These are phyloP conservation scores for Colletotrichum plurivorum DNA, from an alignment of 2,329 filamentous ascomycete genomes.

Conservation along the genomic window DNA sequence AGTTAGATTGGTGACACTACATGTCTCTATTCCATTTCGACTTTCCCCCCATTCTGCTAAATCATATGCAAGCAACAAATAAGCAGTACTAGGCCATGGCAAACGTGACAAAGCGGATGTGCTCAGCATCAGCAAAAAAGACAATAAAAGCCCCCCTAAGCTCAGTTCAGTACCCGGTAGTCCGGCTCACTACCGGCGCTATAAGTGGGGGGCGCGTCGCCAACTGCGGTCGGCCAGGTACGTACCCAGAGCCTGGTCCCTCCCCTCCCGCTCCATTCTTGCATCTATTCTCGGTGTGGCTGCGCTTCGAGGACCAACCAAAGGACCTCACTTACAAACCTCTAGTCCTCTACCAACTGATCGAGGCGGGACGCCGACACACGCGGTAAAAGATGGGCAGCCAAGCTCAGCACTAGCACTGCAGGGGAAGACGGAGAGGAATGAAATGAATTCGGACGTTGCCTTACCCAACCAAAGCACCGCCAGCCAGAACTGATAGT, in stretches of 20 bases:
- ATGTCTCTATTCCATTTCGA: no score
- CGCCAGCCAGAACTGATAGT: no score
- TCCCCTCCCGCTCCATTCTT: neutral
- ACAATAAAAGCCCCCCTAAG: no score
- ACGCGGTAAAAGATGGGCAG: neutral
- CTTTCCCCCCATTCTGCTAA: no score
- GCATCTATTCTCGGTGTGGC: slow-evolving; percentile 36
- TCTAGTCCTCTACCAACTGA: neutral
- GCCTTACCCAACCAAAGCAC: neutral
- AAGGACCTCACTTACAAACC: neutral
- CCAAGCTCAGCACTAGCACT: slow-evolving; percentile 23
- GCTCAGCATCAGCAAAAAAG: no score
- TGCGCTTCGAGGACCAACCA: slow-evolving; percentile 37
- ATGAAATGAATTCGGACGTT: neutral
- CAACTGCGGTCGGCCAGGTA: neutral
- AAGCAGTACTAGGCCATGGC: no score
- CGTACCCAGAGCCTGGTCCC: neutral
- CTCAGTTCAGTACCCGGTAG: no score
- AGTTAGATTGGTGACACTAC: no score
- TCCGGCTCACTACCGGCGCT: no score
- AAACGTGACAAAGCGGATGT: no score
- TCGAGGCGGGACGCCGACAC: neutral
- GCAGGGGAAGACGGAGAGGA: slow-evolving; percentile 13
- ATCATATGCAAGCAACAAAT: no score
- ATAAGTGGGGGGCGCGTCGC: neutral